These are phyloP conservation scores for Phialocephala sp. DNA, from an alignment of 2,329 filamentous ascomycete species.

Conservation along the genomic window DNA sequence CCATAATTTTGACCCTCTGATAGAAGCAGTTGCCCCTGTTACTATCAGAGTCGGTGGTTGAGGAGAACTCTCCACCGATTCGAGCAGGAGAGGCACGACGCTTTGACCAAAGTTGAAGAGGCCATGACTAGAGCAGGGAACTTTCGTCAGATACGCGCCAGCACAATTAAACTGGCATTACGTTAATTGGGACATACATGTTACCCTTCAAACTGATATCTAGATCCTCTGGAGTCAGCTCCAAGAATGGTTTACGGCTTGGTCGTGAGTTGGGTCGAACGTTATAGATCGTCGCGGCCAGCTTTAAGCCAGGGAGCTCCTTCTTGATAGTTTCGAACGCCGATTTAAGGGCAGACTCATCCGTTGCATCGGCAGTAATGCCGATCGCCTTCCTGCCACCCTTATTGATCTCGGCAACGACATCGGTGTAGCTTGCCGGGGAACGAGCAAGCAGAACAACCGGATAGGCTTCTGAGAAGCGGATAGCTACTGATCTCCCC, in stretches of 20 bases:
- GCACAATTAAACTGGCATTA: slow-evolving; percentile 7
- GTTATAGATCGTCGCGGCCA: slow-evolving; percentile 73
- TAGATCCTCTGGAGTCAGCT: slow-evolving; percentile 54
- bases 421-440: slow-evolving; percentile 63
- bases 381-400: slow-evolving; percentile 71
- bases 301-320: slow-evolving; percentile 51
- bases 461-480: slow-evolving; percentile 67
- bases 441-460: slow-evolving; percentile 73
- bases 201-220: slow-evolving; percentile 46
- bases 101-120: slow-evolving; percentile 77
- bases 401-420: slow-evolving; percentile 69
- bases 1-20: slow-evolving; percentile 73
- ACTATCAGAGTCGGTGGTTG: slow-evolving; percentile 77
- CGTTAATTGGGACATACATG: slow-evolving; percentile 5
- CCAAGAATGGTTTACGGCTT: slow-evolving; percentile 59
- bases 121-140: slow-evolving; percentile 44
- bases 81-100: slow-evolving; percentile 70
- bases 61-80: slow-evolving; percentile 55
- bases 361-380: slow-evolving; percentile 68
- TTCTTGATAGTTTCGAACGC: slow-evolving; percentile 65
- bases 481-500: slow-evolving; percentile 54
- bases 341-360: slow-evolving; percentile 53
- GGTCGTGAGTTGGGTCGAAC: slow-evolving; percentile 52
- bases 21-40: slow-evolving; percentile 81
- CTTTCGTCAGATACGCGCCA: slow-evolving; percentile 14